Evolutionary conservation across 768 basidiomycete species (phyloP), one percentile per base, ranked within the genome.

Genomic region (Lentinus brumalis): DNA sequence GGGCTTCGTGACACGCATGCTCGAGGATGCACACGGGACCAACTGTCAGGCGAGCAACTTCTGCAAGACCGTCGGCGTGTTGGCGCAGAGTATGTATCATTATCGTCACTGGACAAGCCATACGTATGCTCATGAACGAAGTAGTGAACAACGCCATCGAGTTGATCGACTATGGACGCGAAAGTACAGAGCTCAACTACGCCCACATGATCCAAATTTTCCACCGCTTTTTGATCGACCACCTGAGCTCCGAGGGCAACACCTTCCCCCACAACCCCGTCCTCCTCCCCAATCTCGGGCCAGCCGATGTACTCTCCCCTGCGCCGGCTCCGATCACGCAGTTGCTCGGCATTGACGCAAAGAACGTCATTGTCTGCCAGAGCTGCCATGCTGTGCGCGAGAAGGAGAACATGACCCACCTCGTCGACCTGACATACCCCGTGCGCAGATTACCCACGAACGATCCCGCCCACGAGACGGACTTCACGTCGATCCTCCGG

Each of bases 1-100:
- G 30, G 97, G 96, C 2, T 98, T 98, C 69, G 84, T 96, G 29
- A 89, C 88, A 59, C 84, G 94, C 32, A 99, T 98, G 96, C 80
- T 99, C 39, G 94, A 96, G 73, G 96, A 98, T 69, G 96, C 97
- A 0, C 82, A 80, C 41, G 97, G 97, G 0, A 92, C 83, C 18
- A 98, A 99, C 67, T 98, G 96, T 69, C 96, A 98, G 73, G 87
- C 95, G 5, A 95, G 90, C 73, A 99, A 99, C 73, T 99, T 98
- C 68, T 98, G 95, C 73, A 90, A 94, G 74, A 91, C 94, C 2
- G 91, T 98, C 47, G 89, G 92, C 16, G 87, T 92, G 3, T 83
- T 95, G 35, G 91, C 93, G 6, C 93, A 95, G 75, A 86, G 95
- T 95, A 67, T 53, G 73, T 66, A 2, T 41, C 38, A 12, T 29